Percentiles rank a stretch among this genome's conserved stretches.
phyloP scores from a whole-genome alignment of 2,329 filamentous ascomycete genomes.

The Bipolaris sorokiniana region DNA sequence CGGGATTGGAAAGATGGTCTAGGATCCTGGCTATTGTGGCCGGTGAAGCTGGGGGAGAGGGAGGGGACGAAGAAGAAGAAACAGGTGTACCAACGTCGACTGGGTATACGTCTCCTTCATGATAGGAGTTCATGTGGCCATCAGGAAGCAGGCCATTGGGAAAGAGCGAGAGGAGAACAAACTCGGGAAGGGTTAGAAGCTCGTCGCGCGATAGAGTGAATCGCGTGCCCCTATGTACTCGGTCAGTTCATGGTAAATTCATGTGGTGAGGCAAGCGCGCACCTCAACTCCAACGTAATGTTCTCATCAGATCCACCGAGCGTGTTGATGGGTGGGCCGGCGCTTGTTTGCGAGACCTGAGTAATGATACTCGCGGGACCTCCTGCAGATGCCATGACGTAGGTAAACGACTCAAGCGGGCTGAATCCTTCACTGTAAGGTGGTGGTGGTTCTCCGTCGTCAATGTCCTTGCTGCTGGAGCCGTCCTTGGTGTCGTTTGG shows the following conservation, averaged over 20 bases:
- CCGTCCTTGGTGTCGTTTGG: constrained; percentile 80
- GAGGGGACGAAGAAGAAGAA: constrained; percentile 41
- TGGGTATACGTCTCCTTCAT: constrained; percentile 92
- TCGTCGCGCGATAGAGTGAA: constrained; percentile 96
- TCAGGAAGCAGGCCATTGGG: constrained; percentile 98
- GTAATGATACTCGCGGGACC: constrained; percentile 98
- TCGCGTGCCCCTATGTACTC: constrained; percentile 73
- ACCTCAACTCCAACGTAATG: constrained; percentile 93
- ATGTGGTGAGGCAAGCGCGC: constrained; percentile 41
- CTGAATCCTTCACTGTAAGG: constrained; percentile 95
- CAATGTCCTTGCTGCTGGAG: constrained; percentile 71
- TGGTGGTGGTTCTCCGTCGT: constrained; percentile 90
- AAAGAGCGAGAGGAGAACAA: constrained; percentile 95
- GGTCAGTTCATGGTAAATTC: constrained; percentile 20
- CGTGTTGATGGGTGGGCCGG: constrained; percentile 84
- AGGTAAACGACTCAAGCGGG: constrained; percentile 89
- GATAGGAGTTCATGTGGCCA: constrained; percentile 90
- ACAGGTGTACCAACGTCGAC: constrained; percentile 80
- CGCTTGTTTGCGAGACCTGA: constrained; percentile 83
- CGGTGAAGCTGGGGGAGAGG: constrained; percentile 37
- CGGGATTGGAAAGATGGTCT: constrained; percentile 51
- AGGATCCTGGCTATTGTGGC: constrained; percentile 50
- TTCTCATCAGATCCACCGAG: constrained; percentile 91
- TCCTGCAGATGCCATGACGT: constrained; percentile 97
- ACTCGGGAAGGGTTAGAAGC: constrained; percentile 92